A percentile compares a stretch with the other conserved stretches of the same genome.
Evolutionary conservation across 2,329 filamentous ascomycete species (phyloP).

Genomic region (Bipolaris gigantea): DNA sequence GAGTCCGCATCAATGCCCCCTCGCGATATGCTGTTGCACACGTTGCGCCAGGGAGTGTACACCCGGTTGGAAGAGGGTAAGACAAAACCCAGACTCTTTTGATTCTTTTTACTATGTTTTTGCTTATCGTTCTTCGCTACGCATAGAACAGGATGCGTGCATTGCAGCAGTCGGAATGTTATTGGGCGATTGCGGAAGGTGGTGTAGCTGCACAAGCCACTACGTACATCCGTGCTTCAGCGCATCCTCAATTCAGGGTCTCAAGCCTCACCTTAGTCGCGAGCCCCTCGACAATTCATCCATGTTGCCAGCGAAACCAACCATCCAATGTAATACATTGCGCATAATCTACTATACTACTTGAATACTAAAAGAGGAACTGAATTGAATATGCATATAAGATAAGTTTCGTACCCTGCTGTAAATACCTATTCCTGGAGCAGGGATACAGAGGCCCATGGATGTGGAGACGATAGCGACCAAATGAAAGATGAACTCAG

Average conservation of each 20-base stretch:
- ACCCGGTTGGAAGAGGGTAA: background rate
- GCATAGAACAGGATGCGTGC: slow-evolving; percentile 1
- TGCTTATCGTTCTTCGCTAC: background rate
- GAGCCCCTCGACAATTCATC: slow-evolving; percentile 15
- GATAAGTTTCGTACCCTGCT: too few relatives aligned
- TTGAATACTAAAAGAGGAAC: too few relatives aligned
- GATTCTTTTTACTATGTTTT: background rate
- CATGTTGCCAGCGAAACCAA: background rate
- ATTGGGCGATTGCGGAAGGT: slow-evolving; percentile 11
- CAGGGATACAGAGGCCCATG: too few relatives aligned
- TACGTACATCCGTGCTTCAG: slow-evolving; percentile 2
- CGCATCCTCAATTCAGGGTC: slow-evolving; percentile 12
- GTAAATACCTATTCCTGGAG: too few relatives aligned
- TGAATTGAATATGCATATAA: too few relatives aligned
- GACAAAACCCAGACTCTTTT: background rate
- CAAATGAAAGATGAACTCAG: too few relatives aligned
- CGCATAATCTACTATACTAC: too few relatives aligned
- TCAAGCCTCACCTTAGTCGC: slow-evolving; percentile 8
- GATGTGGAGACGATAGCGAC: too few relatives aligned
- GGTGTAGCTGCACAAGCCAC: slow-evolving; percentile 16
- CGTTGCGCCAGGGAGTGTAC: background rate
- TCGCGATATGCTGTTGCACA: slow-evolving; percentile 28
- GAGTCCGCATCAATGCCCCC: slow-evolving; percentile 42
- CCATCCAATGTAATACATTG: slow-evolving; percentile 8
- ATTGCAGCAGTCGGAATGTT: slow-evolving; percentile 6